phyloP scores from a whole-genome alignment of 2,329 filamentous ascomycete species.

The Ophiostoma perfectum region DNA sequence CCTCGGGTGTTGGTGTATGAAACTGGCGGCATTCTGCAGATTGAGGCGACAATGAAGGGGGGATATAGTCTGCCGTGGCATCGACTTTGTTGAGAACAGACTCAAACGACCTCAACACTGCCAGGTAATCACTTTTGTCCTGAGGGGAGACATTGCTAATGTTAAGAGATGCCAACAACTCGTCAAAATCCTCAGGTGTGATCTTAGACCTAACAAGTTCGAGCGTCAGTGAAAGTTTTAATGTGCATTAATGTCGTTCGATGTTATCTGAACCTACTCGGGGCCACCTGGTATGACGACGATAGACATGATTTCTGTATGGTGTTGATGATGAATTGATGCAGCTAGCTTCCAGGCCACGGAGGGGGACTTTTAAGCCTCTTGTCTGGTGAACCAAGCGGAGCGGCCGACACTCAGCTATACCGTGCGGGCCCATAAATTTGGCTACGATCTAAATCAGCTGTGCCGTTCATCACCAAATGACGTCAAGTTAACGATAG shows the following conservation, averaged over 20 bases:
- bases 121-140: slow-evolving; percentile 2
- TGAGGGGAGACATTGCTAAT: neutral
- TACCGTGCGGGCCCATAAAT: too few species aligned
- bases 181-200: neutral
- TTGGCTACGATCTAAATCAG: too few species aligned
- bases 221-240: neutral
- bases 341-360: too few species aligned
- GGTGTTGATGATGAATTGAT: too few species aligned
- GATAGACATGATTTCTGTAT: neutral
- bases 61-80: neutral
- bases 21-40: neutral
- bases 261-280: neutral
- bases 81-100: neutral
- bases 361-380: too few species aligned
- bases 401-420: too few species aligned
- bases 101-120: neutral
- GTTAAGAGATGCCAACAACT: neutral
- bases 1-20: neutral
- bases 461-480: too few species aligned
- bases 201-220: neutral
- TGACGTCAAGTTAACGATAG: too few species aligned
- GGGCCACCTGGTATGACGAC: neutral
- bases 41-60: neutral
- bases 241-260: neutral
- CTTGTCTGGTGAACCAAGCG: too few species aligned